Evolutionary conservation across 495 filamentous ascomycete genomes (phyloP), one percentile per base, ranked within the genome.

Genomic region (Bryoglossum gracile): DNA sequence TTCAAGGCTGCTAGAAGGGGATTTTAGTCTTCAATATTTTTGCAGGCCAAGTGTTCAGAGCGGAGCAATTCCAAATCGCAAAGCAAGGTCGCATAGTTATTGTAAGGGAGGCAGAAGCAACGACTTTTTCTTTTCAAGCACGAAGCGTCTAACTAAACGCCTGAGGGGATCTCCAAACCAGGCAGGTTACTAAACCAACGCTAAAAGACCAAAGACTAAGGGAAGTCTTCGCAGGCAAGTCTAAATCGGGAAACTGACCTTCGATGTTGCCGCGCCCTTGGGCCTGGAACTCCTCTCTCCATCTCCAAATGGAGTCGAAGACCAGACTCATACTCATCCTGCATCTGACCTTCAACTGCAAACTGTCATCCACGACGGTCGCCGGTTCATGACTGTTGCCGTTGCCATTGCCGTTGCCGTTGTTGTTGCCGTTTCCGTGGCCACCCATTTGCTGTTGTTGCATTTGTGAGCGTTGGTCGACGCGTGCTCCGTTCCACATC

Each of bases 291-390:
- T 89, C 84, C 59, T 94, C 87, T 48, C 89, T 75, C 89, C 89
- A 96, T 45, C 88, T 81, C 88, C 88, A 94, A 19, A 94, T 87
- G 3, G 84, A 88, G 66, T 96, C 89, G 62, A 84, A 95, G 2
- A 96, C 84, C 5, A 94, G 71, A 55, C 86, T 91, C 84, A 96
- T 90, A 64, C 87, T 94, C 77, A 91, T 89, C 8, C 89, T 78
- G 59, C 87, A 92, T 46, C 87, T 78, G 4, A 95, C 87, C 64
- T 88, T 90, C 13, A 96, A 70, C 65, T 89, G 81, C 40, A 96
- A 62, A 28, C 72, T 81, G 69, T 86, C 84, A 60, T 94, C 87
- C 5, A 60, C 36, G 11, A 47, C 22, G 10, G 49, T 44, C 46
- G 46, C 17, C 10, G 24, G 38, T 78, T 69, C 33, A 22, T 42